phyloP scores from a whole-genome alignment of 129 eudicot genomes.

The Chrysanthemum seticuspe region DNA sequence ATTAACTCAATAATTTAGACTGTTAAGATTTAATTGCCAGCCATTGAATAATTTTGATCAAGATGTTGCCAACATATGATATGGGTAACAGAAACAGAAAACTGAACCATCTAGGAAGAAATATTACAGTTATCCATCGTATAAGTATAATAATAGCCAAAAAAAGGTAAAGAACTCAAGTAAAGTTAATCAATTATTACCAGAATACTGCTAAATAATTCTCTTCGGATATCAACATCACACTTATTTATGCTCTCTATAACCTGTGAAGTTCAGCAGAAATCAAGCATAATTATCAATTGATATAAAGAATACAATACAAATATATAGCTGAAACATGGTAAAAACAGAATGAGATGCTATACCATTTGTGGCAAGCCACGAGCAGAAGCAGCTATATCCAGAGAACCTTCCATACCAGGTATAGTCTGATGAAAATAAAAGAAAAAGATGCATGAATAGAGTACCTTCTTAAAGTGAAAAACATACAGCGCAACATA shows the following conservation, averaged over 20 bases:
- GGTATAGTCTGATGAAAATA: constrained; percentile 72
- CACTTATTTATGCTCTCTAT: constrained; percentile 95
- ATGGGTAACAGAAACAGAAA: too few relatives aligned
- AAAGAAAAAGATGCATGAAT: constrained; percentile 7
- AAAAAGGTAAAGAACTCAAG: neutral
- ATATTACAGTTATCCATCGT: too few relatives aligned
- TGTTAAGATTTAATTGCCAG: too few relatives aligned
- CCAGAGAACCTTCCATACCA: constrained; percentile 79
- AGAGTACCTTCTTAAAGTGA: constrained; percentile 5
- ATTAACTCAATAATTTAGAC: too few relatives aligned
- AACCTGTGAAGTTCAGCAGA: constrained; percentile 48
- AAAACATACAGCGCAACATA: too few relatives aligned
- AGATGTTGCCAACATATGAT: too few relatives aligned
- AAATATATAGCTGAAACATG: neutral
- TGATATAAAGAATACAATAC: neutral
- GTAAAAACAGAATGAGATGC: constrained; percentile 1
- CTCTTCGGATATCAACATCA: constrained; percentile 96
- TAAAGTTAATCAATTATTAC: constrained; percentile 37
- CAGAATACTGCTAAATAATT: constrained; percentile 84
- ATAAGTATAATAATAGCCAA: neutral
- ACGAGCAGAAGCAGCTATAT: constrained; percentile 68
- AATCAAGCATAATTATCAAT: neutral
- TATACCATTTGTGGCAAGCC: constrained; percentile 94
- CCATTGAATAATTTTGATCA: too few relatives aligned
- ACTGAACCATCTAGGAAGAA: too few relatives aligned